Percentiles rank a stretch among this genome's conserved stretches.
Conservation (phyloP, 2,329 filamentous ascomycete genomes). For the Phaeosphaeriaceae sp. region DNA sequence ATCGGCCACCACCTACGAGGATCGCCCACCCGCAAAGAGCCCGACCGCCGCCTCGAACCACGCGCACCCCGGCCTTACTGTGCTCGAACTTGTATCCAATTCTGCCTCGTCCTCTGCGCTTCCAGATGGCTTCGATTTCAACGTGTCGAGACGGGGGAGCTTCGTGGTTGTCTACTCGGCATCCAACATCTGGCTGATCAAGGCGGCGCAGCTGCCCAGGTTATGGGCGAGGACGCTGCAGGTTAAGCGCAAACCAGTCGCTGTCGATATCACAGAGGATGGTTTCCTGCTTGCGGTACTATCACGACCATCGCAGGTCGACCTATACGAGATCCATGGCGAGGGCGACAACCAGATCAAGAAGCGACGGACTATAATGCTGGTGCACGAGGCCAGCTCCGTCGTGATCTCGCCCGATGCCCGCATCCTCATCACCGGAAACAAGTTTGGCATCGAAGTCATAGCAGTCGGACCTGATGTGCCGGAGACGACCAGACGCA, state of each 20-base stretch:
- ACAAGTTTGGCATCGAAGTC: conserved; percentile 88
- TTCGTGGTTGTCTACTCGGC: conserved; percentile 48
- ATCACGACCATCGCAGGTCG: conserved; percentile 82
- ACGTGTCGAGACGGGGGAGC: conserved; percentile 44
- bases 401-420: conserved; percentile 84
- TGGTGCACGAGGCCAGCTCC: conserved; percentile 79
- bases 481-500: conserved; percentile 42
- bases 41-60: conserved; percentile 31
- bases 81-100: conserved; percentile 49
- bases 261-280: conserved; percentile 81
- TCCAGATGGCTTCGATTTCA: conserved; percentile 48
- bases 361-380: conserved; percentile 73
- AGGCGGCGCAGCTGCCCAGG: conserved; percentile 44
- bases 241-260: conserved; percentile 51
- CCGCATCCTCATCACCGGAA: conserved; percentile 82
- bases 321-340: conserved; percentile 75
- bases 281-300: conserved; percentile 78
- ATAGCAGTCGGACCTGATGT: conserved; percentile 73
- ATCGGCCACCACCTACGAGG: conserved; percentile 40
- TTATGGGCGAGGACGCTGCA: conserved; percentile 47
- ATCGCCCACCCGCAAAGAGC: conserved; percentile 23
- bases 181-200: conserved; percentile 48
- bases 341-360: conserved; percentile 61
- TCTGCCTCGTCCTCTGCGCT: conserved; percentile 48
- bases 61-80: conserved; percentile 41